A percentile compares a stretch with the other conserved stretches of the same genome.
phyloP scores from a whole-genome alignment of 2,329 filamentous ascomycete genomes.

The Epicoccum sorghinum region DNA sequence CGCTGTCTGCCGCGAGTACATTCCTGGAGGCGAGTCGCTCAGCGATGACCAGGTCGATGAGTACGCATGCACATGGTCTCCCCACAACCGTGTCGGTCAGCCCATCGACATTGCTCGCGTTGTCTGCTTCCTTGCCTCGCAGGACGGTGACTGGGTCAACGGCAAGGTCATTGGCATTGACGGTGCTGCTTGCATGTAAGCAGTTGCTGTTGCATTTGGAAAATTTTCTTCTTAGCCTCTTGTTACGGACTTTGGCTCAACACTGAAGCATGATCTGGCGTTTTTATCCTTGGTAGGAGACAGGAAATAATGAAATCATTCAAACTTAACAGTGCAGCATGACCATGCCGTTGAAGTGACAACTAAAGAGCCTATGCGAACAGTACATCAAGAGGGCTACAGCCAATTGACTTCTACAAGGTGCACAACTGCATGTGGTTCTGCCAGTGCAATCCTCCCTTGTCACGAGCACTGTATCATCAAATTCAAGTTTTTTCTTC shows the following conservation, averaged over 20 bases:
- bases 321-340: neutral
- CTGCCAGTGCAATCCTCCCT: no score
- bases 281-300: conserved; percentile 19
- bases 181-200: conserved; percentile 52
- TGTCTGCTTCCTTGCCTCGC: conserved; percentile 64
- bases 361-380: neutral
- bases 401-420: no score
- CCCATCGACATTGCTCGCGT: conserved; percentile 72
- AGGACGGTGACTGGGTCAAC: conserved; percentile 64
- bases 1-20: conserved; percentile 68
- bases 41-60: conserved; percentile 65
- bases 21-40: conserved; percentile 62
- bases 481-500: no score
- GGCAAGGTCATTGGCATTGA: conserved; percentile 60
- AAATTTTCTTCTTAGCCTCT: conserved; percentile 14
- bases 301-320: conserved; percentile 13
- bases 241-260: conserved; percentile 17
- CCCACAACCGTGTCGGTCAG: conserved; percentile 68
- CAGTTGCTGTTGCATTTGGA: neutral
- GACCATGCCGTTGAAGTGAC: neutral
- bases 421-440: no score
- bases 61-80: conserved; percentile 69
- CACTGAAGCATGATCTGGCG: conserved; percentile 25
- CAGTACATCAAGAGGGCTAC: neutral
- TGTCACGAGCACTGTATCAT: no score